A percentile compares a stretch with the other conserved stretches of the same genome.
phyloP scores from a whole-genome alignment of 768 basidiomycete species.

The Mycena alexandri region DNA sequence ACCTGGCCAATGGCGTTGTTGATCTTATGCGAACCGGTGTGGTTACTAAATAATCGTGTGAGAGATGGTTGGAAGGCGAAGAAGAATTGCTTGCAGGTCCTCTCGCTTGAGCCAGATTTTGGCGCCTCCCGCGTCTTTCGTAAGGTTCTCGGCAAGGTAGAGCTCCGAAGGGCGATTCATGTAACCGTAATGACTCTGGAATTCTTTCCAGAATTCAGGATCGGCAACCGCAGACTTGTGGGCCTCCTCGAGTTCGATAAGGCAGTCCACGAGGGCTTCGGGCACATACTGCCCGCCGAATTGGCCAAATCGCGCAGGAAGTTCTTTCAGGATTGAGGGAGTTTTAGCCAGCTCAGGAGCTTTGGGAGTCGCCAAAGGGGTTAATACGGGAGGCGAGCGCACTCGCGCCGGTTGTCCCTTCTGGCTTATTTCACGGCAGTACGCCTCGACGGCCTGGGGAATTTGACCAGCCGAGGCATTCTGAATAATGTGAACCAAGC shows the following conservation, averaged over 20 bases:
- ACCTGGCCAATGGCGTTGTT: slow-evolving; percentile 99
- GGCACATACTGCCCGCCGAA: slow-evolving; percentile 99
- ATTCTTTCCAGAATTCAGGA: slow-evolving; percentile 94
- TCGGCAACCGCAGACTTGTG: slow-evolving; percentile 90
- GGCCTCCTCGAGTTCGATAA: slow-evolving; percentile 90
- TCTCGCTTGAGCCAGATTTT: slow-evolving; percentile 98
- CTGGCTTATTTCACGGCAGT: slow-evolving; percentile 77
- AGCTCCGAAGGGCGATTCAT: slow-evolving; percentile 95
- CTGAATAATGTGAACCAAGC: slow-evolving; percentile 86
- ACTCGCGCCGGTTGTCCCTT: slow-evolving; percentile 54
- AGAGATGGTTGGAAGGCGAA: background rate
- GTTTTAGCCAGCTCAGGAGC: slow-evolving; percentile 46
- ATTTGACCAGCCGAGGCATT: slow-evolving; percentile 63
- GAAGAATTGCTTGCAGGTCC: slow-evolving; percentile 71
- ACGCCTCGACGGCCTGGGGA: slow-evolving; percentile 71
- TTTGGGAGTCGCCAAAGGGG: slow-evolving; percentile 47
- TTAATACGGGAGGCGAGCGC: slow-evolving; percentile 47
- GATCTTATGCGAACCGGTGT: slow-evolving; percentile 99
- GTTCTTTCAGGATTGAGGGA: slow-evolving; percentile 54
- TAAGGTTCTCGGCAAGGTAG: slow-evolving; percentile 92
- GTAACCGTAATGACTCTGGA: slow-evolving; percentile 88
- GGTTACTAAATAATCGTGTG: slow-evolving; percentile 71
- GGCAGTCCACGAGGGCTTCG: slow-evolving; percentile 93
- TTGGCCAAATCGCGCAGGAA: slow-evolving; percentile 91
- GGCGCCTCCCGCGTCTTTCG: slow-evolving; percentile 91